Evolutionary conservation across 371 early-diverging fungal species (phyloP).

Genomic region (Zancudomyces culisetae): DNA sequence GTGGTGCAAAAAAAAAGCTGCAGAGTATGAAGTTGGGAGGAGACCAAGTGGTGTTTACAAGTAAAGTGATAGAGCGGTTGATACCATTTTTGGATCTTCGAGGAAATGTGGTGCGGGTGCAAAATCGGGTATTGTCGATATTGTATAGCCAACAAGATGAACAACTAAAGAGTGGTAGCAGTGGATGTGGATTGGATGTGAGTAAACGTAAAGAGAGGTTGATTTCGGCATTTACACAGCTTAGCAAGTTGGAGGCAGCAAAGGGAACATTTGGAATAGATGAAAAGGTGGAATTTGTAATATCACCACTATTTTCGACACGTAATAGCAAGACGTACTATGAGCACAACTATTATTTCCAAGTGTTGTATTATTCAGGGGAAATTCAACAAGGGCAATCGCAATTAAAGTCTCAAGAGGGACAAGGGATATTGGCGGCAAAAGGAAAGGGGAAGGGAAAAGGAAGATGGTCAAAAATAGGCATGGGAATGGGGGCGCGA

Average conservation of each 20-base stretch:
- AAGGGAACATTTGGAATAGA: conserved; percentile 9
- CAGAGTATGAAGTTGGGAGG: conserved; percentile 4
- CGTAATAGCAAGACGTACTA: conserved; percentile 23
- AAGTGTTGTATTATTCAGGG: conserved; percentile 19
- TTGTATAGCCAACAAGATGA: not conserved
- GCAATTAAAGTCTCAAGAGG: too few relatives aligned
- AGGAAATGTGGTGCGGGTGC: conserved; percentile 15
- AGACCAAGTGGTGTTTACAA: conserved; percentile 32
- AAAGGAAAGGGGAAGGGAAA: too few relatives aligned
- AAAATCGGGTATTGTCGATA: not conserved
- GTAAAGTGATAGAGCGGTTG: conserved; percentile 39
- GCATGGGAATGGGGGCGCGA: not conserved
- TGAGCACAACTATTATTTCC: conserved; percentile 19
- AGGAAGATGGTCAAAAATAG: too few relatives aligned
- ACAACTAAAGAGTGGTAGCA: not conserved
- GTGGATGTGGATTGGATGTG: not conserved
- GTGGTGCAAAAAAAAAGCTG: not conserved
- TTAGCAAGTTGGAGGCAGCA: conserved; percentile 16
- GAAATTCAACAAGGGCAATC: too few relatives aligned
- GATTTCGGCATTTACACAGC: conserved; percentile 16
- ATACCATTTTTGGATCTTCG: conserved; percentile 34
- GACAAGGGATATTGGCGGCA: too few relatives aligned
- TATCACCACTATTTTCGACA: conserved; percentile 19
- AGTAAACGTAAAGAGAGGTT: conserved; percentile 4
- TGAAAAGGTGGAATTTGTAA: conserved; percentile 8